Percentiles rank a stretch among this genome's conserved stretches.
Evolutionary conservation across 116 monocot genomes (phyloP).

Genomic region (Dioscorea cayenensis): DNA sequence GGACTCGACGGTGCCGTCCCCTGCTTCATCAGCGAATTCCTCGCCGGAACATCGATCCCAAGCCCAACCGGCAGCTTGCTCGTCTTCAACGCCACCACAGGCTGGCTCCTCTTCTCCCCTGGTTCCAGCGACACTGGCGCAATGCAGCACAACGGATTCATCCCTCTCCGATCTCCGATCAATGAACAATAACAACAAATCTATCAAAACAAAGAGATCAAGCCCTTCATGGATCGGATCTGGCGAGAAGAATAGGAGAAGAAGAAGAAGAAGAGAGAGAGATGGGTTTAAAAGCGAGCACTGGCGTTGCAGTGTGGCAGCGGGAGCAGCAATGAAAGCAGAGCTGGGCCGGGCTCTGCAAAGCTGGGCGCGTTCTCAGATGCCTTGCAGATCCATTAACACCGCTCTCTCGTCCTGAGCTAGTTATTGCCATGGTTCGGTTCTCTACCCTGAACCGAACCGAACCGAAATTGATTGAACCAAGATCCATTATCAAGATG

Average conservation of each 20-base stretch:
- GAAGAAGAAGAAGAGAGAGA: too few relatives aligned
- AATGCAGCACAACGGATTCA: slow-evolving; percentile 16
- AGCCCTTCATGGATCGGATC: background rate
- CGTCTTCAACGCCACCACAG: slow-evolving; percentile 5
- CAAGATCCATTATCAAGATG: too few relatives aligned
- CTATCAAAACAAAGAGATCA: too few relatives aligned
- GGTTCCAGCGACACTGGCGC: slow-evolving; percentile 8
- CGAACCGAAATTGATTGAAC: too few relatives aligned
- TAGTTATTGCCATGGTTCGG: too few relatives aligned
- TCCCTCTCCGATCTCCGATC: background rate
- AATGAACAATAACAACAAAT: too few relatives aligned
- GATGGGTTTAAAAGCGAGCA: background rate
- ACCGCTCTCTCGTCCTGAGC: background rate
- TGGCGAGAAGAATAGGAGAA: background rate
- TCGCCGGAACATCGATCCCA: background rate
- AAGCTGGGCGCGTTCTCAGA: background rate
- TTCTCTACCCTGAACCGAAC: too few relatives aligned
- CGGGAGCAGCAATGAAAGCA: background rate
- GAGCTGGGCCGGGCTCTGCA: too few relatives aligned
- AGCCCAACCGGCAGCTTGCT: background rate
- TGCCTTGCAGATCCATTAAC: slow-evolving; percentile 6
- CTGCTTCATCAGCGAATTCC: background rate
- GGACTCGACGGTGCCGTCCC: background rate
- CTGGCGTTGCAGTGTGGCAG: background rate
- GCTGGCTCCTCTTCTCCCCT: background rate